Percentiles rank a stretch among this genome's conserved stretches.
Conservation (phyloP, 108 stramenopile genomes). For the Nitzschia palea region DNA sequence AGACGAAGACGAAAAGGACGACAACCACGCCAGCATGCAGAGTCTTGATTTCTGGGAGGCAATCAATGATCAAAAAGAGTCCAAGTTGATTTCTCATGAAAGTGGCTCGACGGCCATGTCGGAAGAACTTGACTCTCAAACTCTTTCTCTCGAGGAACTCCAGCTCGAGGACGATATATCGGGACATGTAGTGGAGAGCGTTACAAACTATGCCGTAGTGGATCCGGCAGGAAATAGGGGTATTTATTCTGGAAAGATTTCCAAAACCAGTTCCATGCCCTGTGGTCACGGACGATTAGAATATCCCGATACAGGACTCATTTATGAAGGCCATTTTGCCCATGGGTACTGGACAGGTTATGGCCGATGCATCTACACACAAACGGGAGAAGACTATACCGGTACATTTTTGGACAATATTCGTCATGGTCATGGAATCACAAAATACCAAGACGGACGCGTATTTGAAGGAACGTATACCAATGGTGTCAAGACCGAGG, state of each 20-base stretch:
- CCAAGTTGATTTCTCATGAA: background rate
- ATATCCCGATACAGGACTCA: conserved; percentile 1
- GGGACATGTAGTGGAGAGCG: background rate
- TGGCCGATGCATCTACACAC: conserved; percentile 1
- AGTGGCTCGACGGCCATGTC: background rate
- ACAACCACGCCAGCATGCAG: background rate
- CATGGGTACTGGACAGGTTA: conserved; percentile 20
- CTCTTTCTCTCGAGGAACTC: background rate
- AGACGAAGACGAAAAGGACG: background rate
- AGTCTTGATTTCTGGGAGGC: background rate
- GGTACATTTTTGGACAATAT: conserved; percentile 78
- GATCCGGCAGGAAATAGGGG: conserved; percentile 2
- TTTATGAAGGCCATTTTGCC: conserved; percentile 1
- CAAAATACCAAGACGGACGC: conserved; percentile 53
- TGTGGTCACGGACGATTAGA: conserved; percentile 10
- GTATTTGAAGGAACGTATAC: conserved; percentile 24
- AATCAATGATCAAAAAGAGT: background rate
- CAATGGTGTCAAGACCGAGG: conserved; percentile 17
- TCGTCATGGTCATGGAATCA: conserved; percentile 69
- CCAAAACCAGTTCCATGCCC: conserved; percentile 5
- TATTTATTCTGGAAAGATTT: conserved; percentile 9
- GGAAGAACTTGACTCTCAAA: conserved; percentile 2
- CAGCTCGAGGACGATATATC: background rate
- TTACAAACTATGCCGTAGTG: background rate
- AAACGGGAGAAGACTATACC: conserved; percentile 43